Conservation (phyloP, 2,329 filamentous ascomycete genomes). For the Aspergillus ochraceus region DNA sequence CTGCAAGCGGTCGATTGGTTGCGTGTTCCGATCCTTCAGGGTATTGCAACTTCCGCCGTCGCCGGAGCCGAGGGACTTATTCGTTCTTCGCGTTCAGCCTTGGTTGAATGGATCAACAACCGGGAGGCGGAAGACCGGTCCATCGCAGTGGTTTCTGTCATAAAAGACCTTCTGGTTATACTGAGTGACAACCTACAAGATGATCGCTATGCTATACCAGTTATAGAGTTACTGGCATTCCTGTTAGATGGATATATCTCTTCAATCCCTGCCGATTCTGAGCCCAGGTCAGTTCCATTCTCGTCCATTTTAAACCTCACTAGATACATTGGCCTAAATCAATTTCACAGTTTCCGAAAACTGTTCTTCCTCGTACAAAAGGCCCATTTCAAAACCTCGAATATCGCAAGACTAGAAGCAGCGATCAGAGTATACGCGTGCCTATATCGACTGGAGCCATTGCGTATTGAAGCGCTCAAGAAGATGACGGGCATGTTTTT, state of each 20-base stretch:
- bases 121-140: conserved; percentile 28
- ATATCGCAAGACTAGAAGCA: conserved; percentile 77
- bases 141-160: conserved; percentile 47
- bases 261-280: conserved; percentile 46
- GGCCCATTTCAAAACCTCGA: conserved; percentile 78
- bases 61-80: conserved; percentile 47
- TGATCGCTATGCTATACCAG: conserved; percentile 72
- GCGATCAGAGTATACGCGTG: conserved; percentile 77
- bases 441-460: conserved; percentile 56
- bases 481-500: conserved; percentile 72
- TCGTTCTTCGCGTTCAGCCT: conserved; percentile 41
- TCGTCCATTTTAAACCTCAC: neutral
- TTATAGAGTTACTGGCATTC: conserved; percentile 75
- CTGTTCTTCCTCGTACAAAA: conserved; percentile 73
- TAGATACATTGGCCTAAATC: too few species aligned
- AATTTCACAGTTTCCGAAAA: conserved; percentile 49
- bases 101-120: conserved; percentile 38
- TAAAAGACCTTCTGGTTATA: conserved; percentile 55
- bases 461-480: conserved; percentile 59
- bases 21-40: conserved; percentile 41
- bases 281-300: conserved; percentile 31
- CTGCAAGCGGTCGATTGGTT: conserved; percentile 39
- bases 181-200: conserved; percentile 54
- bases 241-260: conserved; percentile 63
- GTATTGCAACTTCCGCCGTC: conserved; percentile 46